These are phyloP conservation scores for Carex parvula DNA, from an alignment of 176 grass and related monocot species.

Conservation along the genomic window DNA sequence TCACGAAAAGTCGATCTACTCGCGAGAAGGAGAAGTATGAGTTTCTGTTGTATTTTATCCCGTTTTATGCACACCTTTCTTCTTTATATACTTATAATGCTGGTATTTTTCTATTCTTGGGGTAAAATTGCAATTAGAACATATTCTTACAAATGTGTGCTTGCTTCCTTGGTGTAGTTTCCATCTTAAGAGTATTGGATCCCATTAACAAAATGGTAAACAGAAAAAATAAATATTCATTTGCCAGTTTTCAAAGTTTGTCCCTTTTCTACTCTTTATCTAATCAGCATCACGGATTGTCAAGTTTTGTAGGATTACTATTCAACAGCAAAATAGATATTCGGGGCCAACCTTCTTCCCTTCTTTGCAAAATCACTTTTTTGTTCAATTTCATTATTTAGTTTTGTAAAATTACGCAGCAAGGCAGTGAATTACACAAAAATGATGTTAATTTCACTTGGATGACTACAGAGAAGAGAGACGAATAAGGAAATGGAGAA, in stretches of 20 bases:
- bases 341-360: neutral
- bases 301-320: neutral
- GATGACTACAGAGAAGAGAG: conserved; percentile 61
- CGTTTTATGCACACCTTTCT: neutral
- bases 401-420: neutral
- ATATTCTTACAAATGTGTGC: neutral
- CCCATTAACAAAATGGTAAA: neutral
- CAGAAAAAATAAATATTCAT: neutral
- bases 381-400: conserved; percentile 14
- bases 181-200: conserved; percentile 9
- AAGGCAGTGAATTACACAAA: conserved; percentile 2
- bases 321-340: neutral
- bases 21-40: conserved; percentile 52
- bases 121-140: neutral
- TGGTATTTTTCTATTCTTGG: neutral
- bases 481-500: conserved; percentile 94
- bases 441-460: conserved; percentile 14
- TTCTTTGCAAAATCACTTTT: neutral
- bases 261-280: neutral
- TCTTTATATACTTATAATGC: neutral
- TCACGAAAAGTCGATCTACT: conserved; percentile 37
- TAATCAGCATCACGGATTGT: neutral
- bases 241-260: neutral
- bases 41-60: neutral
- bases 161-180: neutral